These are phyloP conservation scores for Borealophlyctis nickersoniae DNA, from an alignment of 192 early-diverging fungal species.

Conservation along the genomic window DNA sequence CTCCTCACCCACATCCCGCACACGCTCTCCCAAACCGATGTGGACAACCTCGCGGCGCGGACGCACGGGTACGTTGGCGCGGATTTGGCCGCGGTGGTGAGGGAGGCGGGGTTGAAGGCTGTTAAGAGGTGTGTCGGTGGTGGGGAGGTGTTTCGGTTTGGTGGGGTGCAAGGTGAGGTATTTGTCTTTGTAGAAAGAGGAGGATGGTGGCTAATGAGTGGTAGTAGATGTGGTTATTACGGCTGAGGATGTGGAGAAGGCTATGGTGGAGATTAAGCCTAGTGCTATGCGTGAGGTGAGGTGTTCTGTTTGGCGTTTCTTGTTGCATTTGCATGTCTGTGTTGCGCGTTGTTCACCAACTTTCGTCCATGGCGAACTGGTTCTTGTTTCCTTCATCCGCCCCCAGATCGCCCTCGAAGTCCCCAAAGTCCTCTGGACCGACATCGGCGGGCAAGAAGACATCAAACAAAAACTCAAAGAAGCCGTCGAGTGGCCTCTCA, in stretches of 20 bases:
- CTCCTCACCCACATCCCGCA: conserved; percentile 70
- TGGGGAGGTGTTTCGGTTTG: too few relatives aligned
- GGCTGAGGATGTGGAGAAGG: conserved; percentile 52
- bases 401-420: conserved; percentile 87
- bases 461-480: conserved; percentile 89
- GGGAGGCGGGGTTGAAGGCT: conserved; percentile 82
- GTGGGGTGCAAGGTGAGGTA: too few relatives aligned
- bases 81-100: conserved; percentile 80
- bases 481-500: conserved; percentile 96
- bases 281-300: conserved; percentile 81
- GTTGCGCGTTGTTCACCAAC: background rate
- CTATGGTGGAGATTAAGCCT: conserved; percentile 49
- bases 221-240: conserved; percentile 45
- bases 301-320: background rate
- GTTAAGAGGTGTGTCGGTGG: conserved; percentile 46
- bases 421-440: conserved; percentile 86
- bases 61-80: conserved; percentile 98
- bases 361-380: too few relatives aligned
- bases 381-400: too few relatives aligned
- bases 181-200: too few relatives aligned
- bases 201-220: too few relatives aligned
- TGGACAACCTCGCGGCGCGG: conserved; percentile 55
- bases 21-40: conserved; percentile 53
- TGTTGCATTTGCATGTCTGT: background rate
- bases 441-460: conserved; percentile 92